Conservation (phyloP, 306 rosid species). For the Parietaria judaica region DNA sequence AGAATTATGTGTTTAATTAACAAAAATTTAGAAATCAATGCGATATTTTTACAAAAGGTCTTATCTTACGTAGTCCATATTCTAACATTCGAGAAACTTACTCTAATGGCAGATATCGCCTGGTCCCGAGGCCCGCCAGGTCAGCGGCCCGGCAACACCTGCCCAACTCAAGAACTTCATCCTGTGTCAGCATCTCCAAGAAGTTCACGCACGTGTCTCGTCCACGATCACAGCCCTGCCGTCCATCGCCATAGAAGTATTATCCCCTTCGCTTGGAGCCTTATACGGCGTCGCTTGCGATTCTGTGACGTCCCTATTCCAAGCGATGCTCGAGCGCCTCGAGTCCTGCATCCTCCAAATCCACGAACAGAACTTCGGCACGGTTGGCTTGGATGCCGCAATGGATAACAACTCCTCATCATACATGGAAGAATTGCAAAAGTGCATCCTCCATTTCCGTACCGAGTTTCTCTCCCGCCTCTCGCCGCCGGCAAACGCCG, state of each 20-base stretch:
- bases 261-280: constrained; percentile 87
- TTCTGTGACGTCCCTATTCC: constrained; percentile 81
- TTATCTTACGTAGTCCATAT: constrained; percentile 7
- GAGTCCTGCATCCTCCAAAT: constrained; percentile 91
- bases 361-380: constrained; percentile 83
- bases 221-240: constrained; percentile 68
- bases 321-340: constrained; percentile 92
- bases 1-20: background rate
- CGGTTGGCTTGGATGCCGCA: constrained; percentile 80
- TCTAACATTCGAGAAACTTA: background rate
- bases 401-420: constrained; percentile 94
- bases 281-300: constrained; percentile 93
- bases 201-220: constrained; percentile 65
- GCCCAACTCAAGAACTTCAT: constrained; percentile 91
- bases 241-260: constrained; percentile 71
- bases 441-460: constrained; percentile 86
- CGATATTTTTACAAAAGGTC: background rate
- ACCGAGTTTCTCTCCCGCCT: constrained; percentile 71
- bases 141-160: constrained; percentile 76
- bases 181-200: constrained; percentile 90
- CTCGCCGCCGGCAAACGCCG: constrained; percentile 52
- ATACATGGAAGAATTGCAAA: constrained; percentile 98
- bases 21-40: too few species aligned
- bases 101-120: constrained; percentile 70
- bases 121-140: constrained; percentile 96